phyloP scores from a whole-genome alignment of 163 green algal species.

The Scenedesmus sp. region DNA sequence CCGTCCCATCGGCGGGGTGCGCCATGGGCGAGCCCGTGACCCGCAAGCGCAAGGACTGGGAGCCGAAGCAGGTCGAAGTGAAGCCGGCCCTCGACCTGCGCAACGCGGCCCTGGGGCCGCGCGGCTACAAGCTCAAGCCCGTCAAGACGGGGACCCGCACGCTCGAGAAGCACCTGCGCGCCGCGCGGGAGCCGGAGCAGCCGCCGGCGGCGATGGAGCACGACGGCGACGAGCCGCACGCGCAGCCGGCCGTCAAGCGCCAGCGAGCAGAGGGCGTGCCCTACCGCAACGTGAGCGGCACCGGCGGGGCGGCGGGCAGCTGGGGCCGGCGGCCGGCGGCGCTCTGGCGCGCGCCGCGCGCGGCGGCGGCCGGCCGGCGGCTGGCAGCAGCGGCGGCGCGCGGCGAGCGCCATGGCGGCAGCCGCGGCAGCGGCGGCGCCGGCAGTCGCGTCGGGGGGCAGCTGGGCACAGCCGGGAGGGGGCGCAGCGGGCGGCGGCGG shows the following conservation, averaged over 20 bases:
- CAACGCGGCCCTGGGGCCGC: conserved; percentile 45
- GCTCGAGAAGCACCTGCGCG: conserved; percentile 33
- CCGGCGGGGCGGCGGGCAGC: conserved; percentile 29
- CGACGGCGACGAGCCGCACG: conserved; percentile 10
- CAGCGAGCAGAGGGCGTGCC: conserved; percentile 42
- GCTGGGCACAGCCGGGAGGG: too few relatives aligned
- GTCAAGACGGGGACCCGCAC: conserved; percentile 49
- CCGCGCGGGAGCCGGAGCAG: conserved; percentile 22
- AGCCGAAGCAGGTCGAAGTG: conserved; percentile 45
- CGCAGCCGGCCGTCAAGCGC: conserved; percentile 21
- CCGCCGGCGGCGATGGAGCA: conserved; percentile 42
- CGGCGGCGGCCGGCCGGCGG: too few relatives aligned
- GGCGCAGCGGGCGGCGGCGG: too few relatives aligned
- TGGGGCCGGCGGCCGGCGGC: background rate
- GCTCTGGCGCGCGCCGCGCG: too few relatives aligned
- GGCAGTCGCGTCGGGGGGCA: background rate
- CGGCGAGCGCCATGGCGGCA: background rate
- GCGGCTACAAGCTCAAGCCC: conserved; percentile 55
- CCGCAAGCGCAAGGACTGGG: conserved; percentile 48
- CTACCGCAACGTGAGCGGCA: conserved; percentile 17
- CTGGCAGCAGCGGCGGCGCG: background rate
- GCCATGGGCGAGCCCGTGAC: too few relatives aligned
- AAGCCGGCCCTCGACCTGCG: conserved; percentile 45
- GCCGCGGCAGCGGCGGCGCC: background rate
- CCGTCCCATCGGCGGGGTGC: too few relatives aligned